These are phyloP conservation scores for Plasmodium knowlesi DNA, from an alignment of 169 alveolate species.

Conservation along the genomic window DNA sequence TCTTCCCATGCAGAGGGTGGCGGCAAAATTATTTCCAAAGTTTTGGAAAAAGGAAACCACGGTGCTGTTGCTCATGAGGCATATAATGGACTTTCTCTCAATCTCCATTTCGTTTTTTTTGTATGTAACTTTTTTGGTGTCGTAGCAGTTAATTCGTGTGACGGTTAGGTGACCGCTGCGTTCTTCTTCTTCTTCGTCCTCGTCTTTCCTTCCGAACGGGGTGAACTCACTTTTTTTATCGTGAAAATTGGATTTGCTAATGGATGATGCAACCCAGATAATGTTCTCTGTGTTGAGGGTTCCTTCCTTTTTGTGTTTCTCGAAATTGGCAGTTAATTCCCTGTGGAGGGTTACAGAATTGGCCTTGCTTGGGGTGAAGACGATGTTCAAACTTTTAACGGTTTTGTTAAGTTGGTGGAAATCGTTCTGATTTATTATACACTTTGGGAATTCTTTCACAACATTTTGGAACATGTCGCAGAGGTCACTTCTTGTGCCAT, in stretches of 20 bases:
- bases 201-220: neutral
- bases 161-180: neutral
- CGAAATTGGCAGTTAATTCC: constrained; percentile 1
- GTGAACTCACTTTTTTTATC: neutral
- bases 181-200: neutral
- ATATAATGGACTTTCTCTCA: constrained; percentile 15
- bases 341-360: constrained; percentile 22
- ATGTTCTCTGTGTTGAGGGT: neutral
- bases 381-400: constrained; percentile 7
- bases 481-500: constrained; percentile 1
- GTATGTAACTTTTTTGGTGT: constrained; percentile 22
- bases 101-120: constrained; percentile 9
- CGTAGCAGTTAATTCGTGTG: constrained; percentile 36
- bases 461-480: neutral
- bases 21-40: constrained; percentile 34
- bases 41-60: constrained; percentile 37
- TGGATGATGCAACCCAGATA: constrained; percentile 53
- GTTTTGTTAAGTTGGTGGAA: constrained; percentile 21
- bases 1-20: constrained; percentile 53
- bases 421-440: neutral
- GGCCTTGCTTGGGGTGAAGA: constrained; percentile 46
- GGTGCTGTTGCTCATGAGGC: constrained; percentile 63
- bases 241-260: constrained; percentile 16
- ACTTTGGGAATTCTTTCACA: neutral
- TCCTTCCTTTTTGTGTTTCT: neutral